Percentiles rank a stretch among this genome's conserved stretches.
Conservation (phyloP, 2,329 filamentous ascomycete genomes). For the Fusarium pilosicola region DNA sequence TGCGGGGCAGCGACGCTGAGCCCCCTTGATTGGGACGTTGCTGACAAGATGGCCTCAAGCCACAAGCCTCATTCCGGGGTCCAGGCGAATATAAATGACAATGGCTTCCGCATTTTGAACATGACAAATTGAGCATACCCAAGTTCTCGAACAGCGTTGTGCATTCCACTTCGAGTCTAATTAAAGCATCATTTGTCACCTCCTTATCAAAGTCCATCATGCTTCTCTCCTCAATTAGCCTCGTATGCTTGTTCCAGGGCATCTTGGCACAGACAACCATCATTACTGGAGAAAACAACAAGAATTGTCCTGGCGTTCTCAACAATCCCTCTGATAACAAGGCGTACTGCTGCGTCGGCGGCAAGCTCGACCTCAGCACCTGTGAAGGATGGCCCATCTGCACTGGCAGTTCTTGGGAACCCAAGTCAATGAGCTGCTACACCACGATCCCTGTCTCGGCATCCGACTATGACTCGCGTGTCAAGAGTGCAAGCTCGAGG, state of each 20-base stretch:
- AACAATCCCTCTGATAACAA: neutral
- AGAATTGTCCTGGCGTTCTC: constrained; percentile 8
- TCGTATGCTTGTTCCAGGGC: neutral
- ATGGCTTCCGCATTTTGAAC: neutral
- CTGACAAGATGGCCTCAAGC: neutral
- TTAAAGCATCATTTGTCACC: neutral
- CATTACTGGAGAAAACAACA: neutral
- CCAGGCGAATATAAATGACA: neutral
- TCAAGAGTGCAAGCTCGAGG: constrained; percentile 15
- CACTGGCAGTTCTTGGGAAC: neutral
- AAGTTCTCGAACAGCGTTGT: neutral
- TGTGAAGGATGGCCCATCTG: constrained; percentile 25
- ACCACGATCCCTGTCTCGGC: neutral
- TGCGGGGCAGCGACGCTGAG: neutral
- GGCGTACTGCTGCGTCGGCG: constrained; percentile 16
- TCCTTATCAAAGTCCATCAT: neutral
- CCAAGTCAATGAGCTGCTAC: constrained; percentile 3
- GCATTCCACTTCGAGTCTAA: neutral
- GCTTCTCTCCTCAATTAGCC: neutral
- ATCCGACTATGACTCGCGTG: neutral
- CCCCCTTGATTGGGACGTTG: neutral
- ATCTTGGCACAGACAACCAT: neutral
- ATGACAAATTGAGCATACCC: neutral
- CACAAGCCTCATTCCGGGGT: neutral
- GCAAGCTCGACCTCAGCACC: constrained; percentile 8